These are phyloP conservation scores for Coemansia sp. DNA, from an alignment of 192 early-diverging fungal species.

Conservation along the genomic window DNA sequence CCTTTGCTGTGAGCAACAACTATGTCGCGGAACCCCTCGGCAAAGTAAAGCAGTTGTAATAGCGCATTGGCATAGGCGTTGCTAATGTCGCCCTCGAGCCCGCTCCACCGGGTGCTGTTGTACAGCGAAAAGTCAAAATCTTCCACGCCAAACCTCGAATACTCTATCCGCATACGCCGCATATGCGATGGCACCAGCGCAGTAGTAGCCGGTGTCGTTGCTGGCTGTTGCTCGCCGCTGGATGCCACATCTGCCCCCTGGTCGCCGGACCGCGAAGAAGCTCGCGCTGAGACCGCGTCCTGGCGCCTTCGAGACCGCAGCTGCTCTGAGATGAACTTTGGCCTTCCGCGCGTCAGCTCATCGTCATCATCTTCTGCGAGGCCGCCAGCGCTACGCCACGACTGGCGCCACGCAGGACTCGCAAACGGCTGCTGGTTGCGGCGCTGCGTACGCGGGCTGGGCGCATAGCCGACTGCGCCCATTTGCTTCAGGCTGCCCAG, in stretches of 20 bases:
- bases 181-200: constrained; percentile 33
- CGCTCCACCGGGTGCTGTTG: constrained; percentile 83
- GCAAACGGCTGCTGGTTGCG: constrained; percentile 70
- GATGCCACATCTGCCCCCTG: neutral
- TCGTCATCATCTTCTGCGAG: constrained; percentile 19
- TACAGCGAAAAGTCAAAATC: constrained; percentile 99
- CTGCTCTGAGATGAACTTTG: constrained; percentile 48
- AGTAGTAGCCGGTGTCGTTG: constrained; percentile 6
- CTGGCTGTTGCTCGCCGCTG: neutral
- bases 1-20: constrained; percentile 69
- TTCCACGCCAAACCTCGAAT: constrained; percentile 90
- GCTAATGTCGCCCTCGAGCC: constrained; percentile 86
- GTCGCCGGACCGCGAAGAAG: neutral
- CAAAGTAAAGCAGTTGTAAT: constrained; percentile 83
- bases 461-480: constrained; percentile 93
- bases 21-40: constrained; percentile 60
- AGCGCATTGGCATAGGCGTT: constrained; percentile 91
- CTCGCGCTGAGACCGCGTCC: constrained; percentile 11
- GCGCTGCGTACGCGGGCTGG: constrained; percentile 69
- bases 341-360: constrained; percentile 44
- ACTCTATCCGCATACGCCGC: constrained; percentile 46
- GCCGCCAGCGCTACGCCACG: constrained; percentile 23
- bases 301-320: constrained; percentile 42
- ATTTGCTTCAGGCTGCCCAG: constrained; percentile 80
- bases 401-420: constrained; percentile 20